phyloP scores from a whole-genome alignment of 2,329 filamentous ascomycete genomes.

The Berkeleyomyces rouxiae region DNA sequence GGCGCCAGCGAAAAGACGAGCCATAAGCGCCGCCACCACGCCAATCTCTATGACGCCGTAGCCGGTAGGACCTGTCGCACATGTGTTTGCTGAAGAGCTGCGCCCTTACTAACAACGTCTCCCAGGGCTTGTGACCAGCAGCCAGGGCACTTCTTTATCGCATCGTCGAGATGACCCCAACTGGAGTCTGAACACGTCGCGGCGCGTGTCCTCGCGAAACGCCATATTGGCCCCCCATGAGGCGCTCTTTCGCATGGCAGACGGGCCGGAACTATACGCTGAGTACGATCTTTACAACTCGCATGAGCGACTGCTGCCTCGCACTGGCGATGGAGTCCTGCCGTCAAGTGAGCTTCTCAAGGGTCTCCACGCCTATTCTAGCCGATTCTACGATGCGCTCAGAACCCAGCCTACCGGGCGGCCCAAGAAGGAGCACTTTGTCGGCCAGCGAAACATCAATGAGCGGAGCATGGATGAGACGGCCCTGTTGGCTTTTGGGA shows the following conservation, averaged over 20 bases:
- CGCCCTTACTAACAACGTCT: neutral
- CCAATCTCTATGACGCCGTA: conserved; percentile 56
- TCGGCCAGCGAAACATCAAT: conserved; percentile 24
- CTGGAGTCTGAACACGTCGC: neutral
- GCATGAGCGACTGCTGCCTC: conserved; percentile 36
- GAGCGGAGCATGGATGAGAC: conserved; percentile 60
- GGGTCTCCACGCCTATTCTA: conserved; percentile 49
- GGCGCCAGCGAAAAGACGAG: neutral
- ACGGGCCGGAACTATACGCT: conserved; percentile 49
- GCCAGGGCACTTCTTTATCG: neutral
- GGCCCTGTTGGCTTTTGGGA: conserved; percentile 56
- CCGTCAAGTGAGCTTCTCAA: conserved; percentile 56
- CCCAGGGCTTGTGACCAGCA: conserved; percentile 9
- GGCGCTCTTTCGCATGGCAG: conserved; percentile 47
- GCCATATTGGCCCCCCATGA: conserved; percentile 46
- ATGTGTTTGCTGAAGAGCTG: neutral
- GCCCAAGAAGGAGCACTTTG: conserved; percentile 11
- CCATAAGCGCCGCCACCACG: conserved; percentile 20
- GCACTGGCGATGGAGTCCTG: conserved; percentile 30
- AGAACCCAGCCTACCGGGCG: conserved; percentile 15
- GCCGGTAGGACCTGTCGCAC: conserved; percentile 34
- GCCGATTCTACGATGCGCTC: conserved; percentile 43
- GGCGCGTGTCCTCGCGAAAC: neutral
- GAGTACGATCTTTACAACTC: conserved; percentile 59
- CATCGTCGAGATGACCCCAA: neutral